A percentile compares a stretch with the other conserved stretches of the same genome.
Conservation (phyloP, 495 filamentous ascomycete genomes). For the Talaromyces stipitatus region DNA sequence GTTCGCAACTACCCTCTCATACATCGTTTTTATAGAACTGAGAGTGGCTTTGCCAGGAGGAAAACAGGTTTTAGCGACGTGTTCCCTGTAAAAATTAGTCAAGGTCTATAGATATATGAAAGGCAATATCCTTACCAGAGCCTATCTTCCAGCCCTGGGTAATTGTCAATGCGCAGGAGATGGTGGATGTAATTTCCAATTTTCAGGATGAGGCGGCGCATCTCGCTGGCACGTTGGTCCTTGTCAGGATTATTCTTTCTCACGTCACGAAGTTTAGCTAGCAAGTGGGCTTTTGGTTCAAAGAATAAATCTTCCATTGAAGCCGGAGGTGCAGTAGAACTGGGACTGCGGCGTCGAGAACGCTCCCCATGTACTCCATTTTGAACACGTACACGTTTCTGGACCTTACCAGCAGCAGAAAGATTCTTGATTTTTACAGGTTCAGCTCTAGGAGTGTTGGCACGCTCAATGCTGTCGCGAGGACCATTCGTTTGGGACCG, state of each 20-base stretch:
- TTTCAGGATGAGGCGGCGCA: constrained; percentile 36
- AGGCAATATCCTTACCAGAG: constrained; percentile 34
- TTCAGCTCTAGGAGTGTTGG: constrained; percentile 25
- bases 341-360: constrained; percentile 17
- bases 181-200: constrained; percentile 42
- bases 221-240: constrained; percentile 43
- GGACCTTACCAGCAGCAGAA: constrained; percentile 3
- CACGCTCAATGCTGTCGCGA: constrained; percentile 41
- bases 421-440: background rate
- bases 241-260: constrained; percentile 56
- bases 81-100: constrained; percentile 26
- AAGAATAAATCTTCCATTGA: constrained; percentile 33
- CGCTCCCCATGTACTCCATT: constrained; percentile 27
- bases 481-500: constrained; percentile 40
- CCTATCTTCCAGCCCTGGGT: constrained; percentile 31
- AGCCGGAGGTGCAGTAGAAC: constrained; percentile 13
- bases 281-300: constrained; percentile 46
- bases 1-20: constrained; percentile 21
- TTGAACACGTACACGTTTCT: constrained; percentile 9
- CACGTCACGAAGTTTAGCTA: constrained; percentile 51
- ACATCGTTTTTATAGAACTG: constrained; percentile 31
- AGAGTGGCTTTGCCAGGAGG: constrained; percentile 14
- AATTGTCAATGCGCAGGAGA: constrained; percentile 2
- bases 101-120: constrained; percentile 6
- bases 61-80: constrained; percentile 41